A percentile compares a stretch with the other conserved stretches of the same genome.
Evolutionary conservation across 2,329 filamentous ascomycete species (phyloP).

Genomic region (Botryosphaeria dothidea): DNA sequence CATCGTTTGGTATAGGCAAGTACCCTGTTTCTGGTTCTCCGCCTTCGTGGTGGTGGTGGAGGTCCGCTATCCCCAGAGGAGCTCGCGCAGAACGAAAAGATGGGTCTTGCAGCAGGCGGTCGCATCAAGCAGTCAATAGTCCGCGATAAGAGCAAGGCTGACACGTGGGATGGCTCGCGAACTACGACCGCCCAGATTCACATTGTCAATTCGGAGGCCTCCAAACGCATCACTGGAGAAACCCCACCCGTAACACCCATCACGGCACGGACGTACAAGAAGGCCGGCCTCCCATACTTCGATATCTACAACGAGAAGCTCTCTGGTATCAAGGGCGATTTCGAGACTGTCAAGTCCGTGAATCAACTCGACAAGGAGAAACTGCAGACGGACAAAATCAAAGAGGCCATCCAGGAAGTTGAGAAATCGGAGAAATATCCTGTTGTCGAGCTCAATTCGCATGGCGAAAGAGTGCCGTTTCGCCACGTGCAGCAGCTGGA

Average conservation of each 20-base stretch:
- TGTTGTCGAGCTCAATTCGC: background rate
- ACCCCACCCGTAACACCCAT: constrained; percentile 38
- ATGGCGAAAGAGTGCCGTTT: background rate
- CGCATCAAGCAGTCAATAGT: constrained; percentile 44
- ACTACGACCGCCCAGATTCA: constrained; percentile 42
- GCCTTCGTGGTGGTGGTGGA: constrained; percentile 24
- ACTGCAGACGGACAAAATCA: constrained; percentile 21
- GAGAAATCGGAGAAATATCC: background rate
- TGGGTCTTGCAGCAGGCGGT: constrained; percentile 44
- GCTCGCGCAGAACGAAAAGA: too few relatives aligned
- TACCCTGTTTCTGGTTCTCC: constrained; percentile 24
- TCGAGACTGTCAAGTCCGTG: constrained; percentile 30
- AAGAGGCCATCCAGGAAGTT: background rate
- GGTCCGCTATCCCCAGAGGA: too few relatives aligned
- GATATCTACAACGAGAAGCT: constrained; percentile 30
- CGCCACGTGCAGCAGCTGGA: background rate
- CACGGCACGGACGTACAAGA: constrained; percentile 35
- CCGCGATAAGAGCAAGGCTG: constrained; percentile 27
- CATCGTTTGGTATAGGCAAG: too few relatives aligned
- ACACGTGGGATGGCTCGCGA: constrained; percentile 33
- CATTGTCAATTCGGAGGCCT: constrained; percentile 40
- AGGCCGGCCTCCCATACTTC: constrained; percentile 41
- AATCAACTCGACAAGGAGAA: constrained; percentile 26
- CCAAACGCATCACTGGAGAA: constrained; percentile 39
- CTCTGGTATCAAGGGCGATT: constrained; percentile 31